phyloP scores from a whole-genome alignment of 768 basidiomycete genomes.

The Podaxis sp. region DNA sequence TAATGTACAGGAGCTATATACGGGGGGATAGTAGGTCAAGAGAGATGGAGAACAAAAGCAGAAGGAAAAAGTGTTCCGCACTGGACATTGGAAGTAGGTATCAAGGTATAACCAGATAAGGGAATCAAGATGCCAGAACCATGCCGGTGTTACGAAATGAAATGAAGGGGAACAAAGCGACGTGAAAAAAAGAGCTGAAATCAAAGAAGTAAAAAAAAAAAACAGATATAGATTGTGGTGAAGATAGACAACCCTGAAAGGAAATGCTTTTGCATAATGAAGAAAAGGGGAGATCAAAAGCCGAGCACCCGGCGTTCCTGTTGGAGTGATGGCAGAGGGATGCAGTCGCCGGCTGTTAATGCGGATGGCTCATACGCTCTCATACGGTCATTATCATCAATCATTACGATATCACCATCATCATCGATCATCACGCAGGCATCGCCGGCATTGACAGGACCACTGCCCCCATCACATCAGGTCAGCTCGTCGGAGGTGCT shows the following conservation, averaged over 20 bases:
- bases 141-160: neutral
- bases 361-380: no score
- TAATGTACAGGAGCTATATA: neutral
- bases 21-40: neutral
- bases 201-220: neutral
- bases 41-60: neutral
- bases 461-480: slow-evolving; percentile 45
- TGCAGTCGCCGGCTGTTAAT: no score
- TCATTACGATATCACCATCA: neutral
- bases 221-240: neutral
- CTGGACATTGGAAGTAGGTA: neutral
- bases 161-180: neutral
- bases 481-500: slow-evolving; percentile 69
- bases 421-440: neutral
- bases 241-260: no score
- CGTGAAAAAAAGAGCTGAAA: neutral
- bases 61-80: neutral
- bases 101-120: neutral
- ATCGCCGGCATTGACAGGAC: neutral
- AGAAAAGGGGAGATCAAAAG: no score
- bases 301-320: no score
- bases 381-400: no score
- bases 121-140: neutral
- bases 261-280: no score
- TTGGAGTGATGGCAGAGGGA: no score